phyloP scores from a whole-genome alignment of 768 basidiomycete species.

The Tubosaeta sp. region DNA sequence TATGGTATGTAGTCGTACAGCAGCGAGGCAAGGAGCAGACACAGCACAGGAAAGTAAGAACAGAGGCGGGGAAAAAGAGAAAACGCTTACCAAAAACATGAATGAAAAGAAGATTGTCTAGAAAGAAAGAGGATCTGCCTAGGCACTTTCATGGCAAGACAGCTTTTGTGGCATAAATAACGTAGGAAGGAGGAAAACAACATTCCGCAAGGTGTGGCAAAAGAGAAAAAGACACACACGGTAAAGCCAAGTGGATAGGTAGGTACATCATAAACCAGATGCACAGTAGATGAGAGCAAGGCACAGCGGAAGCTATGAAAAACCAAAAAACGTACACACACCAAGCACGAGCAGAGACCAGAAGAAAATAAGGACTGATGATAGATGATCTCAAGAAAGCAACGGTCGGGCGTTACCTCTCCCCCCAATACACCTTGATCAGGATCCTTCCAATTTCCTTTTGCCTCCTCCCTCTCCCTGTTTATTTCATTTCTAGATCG shows the following conservation, averaged over 20 bases:
- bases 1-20: slow-evolving; percentile 20
- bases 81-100: not conserved
- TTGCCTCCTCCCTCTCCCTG: not conserved
- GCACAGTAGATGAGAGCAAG: slow-evolving; percentile 12
- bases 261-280: slow-evolving; percentile 12
- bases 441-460: slow-evolving; percentile 1
- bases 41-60: too few relatives aligned
- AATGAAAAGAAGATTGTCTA: slow-evolving; percentile 9
- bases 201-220: slow-evolving; percentile 11
- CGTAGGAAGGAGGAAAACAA: slow-evolving; percentile 4
- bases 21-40: not conserved
- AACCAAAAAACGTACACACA: slow-evolving; percentile 3
- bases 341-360: slow-evolving; percentile 2
- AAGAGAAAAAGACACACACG: slow-evolving; percentile 4
- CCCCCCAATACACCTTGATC: slow-evolving; percentile 6
- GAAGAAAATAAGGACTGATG: slow-evolving; percentile 4
- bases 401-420: not conserved
- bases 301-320: slow-evolving; percentile 1
- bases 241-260: slow-evolving; percentile 2
- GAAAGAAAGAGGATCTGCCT: not conserved
- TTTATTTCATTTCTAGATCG: slow-evolving; percentile 29
- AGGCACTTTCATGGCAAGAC: slow-evolving; percentile 6
- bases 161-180: slow-evolving; percentile 30
- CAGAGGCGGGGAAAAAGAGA: not conserved
- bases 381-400: slow-evolving; percentile 8